These are phyloP conservation scores for Blumeria graminis DNA, from an alignment of 2,329 filamentous ascomycete genomes.

Conservation along the genomic window DNA sequence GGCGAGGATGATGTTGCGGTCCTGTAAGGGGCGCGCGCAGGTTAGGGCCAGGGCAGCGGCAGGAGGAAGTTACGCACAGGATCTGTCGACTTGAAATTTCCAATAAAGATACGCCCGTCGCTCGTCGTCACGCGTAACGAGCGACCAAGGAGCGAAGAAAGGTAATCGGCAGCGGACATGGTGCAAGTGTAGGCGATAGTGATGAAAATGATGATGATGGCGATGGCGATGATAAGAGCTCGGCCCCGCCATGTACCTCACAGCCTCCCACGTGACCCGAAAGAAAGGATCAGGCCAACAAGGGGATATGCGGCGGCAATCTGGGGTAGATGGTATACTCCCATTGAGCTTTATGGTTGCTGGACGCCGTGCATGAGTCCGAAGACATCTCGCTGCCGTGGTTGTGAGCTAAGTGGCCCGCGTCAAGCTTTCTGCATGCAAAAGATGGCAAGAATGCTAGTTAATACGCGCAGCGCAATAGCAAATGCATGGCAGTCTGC, in stretches of 20 bases:
- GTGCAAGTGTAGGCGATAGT: neutral
- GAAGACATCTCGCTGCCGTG: too few species aligned
- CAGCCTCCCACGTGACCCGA: neutral
- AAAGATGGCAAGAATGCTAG: too few species aligned
- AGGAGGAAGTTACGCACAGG: neutral
- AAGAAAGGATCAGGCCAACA: neutral
- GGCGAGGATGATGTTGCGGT: constrained; percentile 68
- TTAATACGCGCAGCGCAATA: too few species aligned
- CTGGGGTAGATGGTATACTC: too few species aligned
- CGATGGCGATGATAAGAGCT: neutral
- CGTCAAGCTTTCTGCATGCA: too few species aligned
- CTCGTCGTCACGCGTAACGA: constrained; percentile 56
- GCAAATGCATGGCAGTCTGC: too few species aligned
- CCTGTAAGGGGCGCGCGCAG: constrained; percentile 23
- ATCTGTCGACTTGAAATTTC: constrained; percentile 86
- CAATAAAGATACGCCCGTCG: constrained; percentile 72
- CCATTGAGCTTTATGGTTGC: too few species aligned
- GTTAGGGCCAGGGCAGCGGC: neutral
- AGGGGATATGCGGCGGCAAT: neutral
- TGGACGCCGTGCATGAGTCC: too few species aligned
- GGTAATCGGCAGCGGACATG: constrained; percentile 18
- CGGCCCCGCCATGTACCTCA: too few species aligned
- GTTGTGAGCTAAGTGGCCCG: too few species aligned
- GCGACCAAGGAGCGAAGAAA: constrained; percentile 48
- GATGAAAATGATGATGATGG: neutral